A percentile compares a stretch with the other conserved stretches of the same genome.
These are phyloP conservation scores for Cucurbita moschata DNA, from an alignment of 306 rosid genomes.

Conservation along the genomic window DNA sequence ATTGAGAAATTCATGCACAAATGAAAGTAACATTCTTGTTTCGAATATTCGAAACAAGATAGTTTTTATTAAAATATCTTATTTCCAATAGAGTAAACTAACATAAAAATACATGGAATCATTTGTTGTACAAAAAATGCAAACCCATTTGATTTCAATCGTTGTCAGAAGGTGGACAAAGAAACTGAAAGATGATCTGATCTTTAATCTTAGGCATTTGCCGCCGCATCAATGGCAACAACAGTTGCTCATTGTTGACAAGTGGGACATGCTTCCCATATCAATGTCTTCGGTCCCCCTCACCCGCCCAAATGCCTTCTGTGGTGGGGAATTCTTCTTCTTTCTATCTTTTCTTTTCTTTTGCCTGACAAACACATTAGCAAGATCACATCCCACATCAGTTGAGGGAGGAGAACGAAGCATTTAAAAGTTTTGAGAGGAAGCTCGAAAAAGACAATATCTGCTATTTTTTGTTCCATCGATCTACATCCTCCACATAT, in stretches of 20 bases:
- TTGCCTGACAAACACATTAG: no score
- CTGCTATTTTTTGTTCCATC: not conserved
- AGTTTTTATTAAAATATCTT: no score
- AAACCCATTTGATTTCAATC: not conserved
- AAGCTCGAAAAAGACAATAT: no score
- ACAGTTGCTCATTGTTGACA: slow-evolving; percentile 3
- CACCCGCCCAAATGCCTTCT: not conserved
- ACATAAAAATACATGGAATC: no score
- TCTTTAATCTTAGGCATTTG: not conserved
- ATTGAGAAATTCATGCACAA: no score
- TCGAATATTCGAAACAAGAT: no score
- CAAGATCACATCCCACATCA: no score
- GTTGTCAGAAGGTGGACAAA: slow-evolving; percentile 4
- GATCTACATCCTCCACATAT: not conserved
- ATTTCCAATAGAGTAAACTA: no score
- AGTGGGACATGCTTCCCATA: not conserved
- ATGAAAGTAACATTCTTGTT: no score
- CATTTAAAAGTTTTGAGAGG: no score
- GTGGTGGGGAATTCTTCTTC: slow-evolving; percentile 1
- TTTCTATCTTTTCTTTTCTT: not conserved
- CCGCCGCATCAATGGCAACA: not conserved
- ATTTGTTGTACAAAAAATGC: not conserved
- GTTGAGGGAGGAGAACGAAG: no score
- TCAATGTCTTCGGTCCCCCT: slow-evolving; percentile 3
- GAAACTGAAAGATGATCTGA: not conserved